These are phyloP conservation scores for Pseudogymnoascus sp. DNA, from an alignment of 2,329 filamentous ascomycete genomes.

Conservation along the genomic window DNA sequence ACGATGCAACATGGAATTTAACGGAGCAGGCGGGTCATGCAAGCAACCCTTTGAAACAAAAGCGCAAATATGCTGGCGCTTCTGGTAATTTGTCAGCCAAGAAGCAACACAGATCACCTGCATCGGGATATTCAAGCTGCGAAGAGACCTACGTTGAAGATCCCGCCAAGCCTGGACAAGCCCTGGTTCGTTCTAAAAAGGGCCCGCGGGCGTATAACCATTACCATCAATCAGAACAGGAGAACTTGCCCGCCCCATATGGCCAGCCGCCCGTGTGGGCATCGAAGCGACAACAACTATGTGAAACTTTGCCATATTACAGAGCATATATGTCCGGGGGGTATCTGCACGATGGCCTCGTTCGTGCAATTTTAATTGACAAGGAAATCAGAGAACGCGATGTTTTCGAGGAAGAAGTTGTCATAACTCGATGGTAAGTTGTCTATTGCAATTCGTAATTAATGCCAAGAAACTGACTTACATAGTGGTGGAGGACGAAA, in stretches of 20 bases:
- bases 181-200: neutral
- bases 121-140: neutral
- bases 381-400: slow-evolving; percentile 48
- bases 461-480: slow-evolving; percentile 19
- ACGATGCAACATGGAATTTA: neutral
- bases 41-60: neutral
- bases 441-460: neutral
- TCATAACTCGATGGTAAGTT: slow-evolving; percentile 57
- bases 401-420: slow-evolving; percentile 52
- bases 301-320: slow-evolving; percentile 59
- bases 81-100: neutral
- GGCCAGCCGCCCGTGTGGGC: slow-evolving; percentile 48
- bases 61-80: neutral
- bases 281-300: slow-evolving; percentile 52
- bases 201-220: neutral
- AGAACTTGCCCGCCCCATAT: neutral
- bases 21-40: neutral
- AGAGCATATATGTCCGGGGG: slow-evolving; percentile 53
- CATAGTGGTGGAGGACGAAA: slow-evolving; percentile 48
- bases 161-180: neutral
- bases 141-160: neutral
- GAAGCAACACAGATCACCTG: neutral
- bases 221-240: slow-evolving; percentile 1
- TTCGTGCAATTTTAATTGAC: slow-evolving; percentile 55
- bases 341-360: slow-evolving; percentile 46